Evolutionary conservation across 23 red algal species (phyloP).

Genomic region (Gracilaria domingensis): DNA sequence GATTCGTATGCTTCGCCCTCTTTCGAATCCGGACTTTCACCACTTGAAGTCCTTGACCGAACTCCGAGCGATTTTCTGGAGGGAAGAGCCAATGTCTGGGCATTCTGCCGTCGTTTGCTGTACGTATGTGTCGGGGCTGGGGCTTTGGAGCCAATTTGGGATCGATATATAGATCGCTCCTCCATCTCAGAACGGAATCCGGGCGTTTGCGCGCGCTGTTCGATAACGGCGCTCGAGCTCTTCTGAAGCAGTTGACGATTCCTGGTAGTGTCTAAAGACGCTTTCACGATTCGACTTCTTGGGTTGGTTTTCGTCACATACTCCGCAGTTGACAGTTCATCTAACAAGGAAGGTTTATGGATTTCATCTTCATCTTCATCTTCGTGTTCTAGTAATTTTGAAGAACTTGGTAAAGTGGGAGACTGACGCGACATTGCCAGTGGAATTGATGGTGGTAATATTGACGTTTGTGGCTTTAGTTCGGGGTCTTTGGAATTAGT

Average conservation of each 20-base stretch:
- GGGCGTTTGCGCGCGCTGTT: not conserved
- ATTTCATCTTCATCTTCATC: not conserved
- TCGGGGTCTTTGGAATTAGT: not conserved
- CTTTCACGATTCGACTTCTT: not conserved
- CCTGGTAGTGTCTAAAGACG: not conserved
- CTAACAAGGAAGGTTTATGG: not conserved
- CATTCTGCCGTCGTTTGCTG: slow-evolving; percentile 29
- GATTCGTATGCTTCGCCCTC: not conserved
- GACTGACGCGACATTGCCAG: not conserved
- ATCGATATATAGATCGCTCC: not conserved
- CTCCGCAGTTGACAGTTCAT: not conserved
- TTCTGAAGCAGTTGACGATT: not conserved
- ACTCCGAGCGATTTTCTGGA: slow-evolving; percentile 23
- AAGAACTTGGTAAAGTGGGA: not conserved
- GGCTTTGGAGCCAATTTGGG: not conserved
- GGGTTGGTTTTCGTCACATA: not conserved
- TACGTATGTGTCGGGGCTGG: slow-evolving; percentile 24
- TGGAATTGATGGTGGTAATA: not conserved
- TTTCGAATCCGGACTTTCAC: slow-evolving; percentile 15
- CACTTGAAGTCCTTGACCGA: slow-evolving; percentile 21
- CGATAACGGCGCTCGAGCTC: not conserved
- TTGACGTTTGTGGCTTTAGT: not conserved
- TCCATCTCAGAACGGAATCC: not conserved
- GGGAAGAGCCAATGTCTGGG: slow-evolving; percentile 13
- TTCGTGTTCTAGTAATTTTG: not conserved